A percentile compares a stretch with the other conserved stretches of the same genome.
phyloP scores from a whole-genome alignment of 2,329 filamentous ascomycete genomes.

The Zasmidium citrigriseum region DNA sequence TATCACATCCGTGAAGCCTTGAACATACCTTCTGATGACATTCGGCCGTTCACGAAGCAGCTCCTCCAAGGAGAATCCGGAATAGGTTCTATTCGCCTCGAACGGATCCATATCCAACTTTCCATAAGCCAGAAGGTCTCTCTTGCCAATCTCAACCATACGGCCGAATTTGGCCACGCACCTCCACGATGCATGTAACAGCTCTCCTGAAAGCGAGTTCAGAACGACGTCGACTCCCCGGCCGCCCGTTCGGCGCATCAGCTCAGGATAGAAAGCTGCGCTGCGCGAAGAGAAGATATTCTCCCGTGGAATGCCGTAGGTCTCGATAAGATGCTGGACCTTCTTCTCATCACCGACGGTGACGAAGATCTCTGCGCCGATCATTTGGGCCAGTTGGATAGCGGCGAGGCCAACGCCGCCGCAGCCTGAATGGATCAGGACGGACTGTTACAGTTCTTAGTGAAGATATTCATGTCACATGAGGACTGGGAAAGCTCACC shows the following conservation, averaged over 20 bases:
- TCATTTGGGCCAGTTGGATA: slow-evolving; percentile 27
- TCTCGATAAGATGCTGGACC: slow-evolving; percentile 19
- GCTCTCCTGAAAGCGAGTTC: slow-evolving; percentile 30
- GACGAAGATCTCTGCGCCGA: slow-evolving; percentile 32
- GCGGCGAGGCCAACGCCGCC: slow-evolving; percentile 36
- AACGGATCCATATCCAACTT: slow-evolving; percentile 22
- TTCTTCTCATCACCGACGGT: slow-evolving; percentile 32
- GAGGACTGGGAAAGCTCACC: no score
- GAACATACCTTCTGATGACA: background rate
- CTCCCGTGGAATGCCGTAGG: slow-evolving; percentile 25
- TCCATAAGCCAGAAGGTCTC: slow-evolving; percentile 15
- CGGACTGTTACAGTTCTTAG: slow-evolving; percentile 13
- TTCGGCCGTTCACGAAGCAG: background rate
- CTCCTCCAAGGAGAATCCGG: slow-evolving; percentile 13
- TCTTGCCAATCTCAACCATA: slow-evolving; percentile 33
- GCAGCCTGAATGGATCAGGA: slow-evolving; percentile 33
- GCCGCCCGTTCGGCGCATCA: slow-evolving; percentile 28
- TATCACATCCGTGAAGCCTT: background rate
- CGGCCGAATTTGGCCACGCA: slow-evolving; percentile 32
- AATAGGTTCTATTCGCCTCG: slow-evolving; percentile 13
- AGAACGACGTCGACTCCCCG: slow-evolving; percentile 37
- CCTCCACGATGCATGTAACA: slow-evolving; percentile 29
- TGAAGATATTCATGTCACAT: no score
- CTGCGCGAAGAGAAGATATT: slow-evolving; percentile 35
- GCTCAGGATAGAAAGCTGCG: slow-evolving; percentile 24